Percentiles rank a stretch among this genome's conserved stretches.
These are phyloP conservation scores for Trichoderma sp. DNA, from an alignment of 2,329 filamentous ascomycete species.

Conservation along the genomic window DNA sequence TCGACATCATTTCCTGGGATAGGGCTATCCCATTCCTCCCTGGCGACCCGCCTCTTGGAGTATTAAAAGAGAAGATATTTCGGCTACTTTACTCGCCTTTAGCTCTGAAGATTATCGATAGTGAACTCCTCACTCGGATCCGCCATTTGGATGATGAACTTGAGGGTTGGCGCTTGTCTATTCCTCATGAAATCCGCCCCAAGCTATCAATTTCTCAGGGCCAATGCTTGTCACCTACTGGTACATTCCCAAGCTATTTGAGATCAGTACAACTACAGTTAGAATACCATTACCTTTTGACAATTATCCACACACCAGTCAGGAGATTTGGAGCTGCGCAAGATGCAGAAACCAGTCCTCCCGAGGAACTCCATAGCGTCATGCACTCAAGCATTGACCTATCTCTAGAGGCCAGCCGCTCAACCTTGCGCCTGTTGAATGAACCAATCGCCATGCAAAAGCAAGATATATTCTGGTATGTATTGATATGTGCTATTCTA, in stretches of 20 bases:
- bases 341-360: neutral
- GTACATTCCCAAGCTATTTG: neutral
- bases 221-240: neutral
- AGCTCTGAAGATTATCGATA: conserved; percentile 1
- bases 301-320: neutral
- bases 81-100: neutral
- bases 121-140: neutral
- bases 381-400: conserved; percentile 16
- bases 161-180: neutral
- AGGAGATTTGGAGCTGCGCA: conserved; percentile 6
- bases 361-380: conserved; percentile 9
- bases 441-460: neutral
- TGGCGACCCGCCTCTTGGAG: neutral
- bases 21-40: neutral
- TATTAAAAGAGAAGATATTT: neutral
- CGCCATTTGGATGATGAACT: conserved; percentile 13
- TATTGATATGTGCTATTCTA: neutral
- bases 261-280: neutral
- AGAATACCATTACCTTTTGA: conserved; percentile 9
- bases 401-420: conserved; percentile 9
- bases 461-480: neutral
- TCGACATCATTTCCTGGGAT: neutral
- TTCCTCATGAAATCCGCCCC: neutral
- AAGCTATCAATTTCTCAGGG: neutral
- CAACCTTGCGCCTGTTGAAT: neutral